Evolutionary conservation across 208 protist genomes (phyloP).

Genomic region (Trypanosoma boissoni): DNA sequence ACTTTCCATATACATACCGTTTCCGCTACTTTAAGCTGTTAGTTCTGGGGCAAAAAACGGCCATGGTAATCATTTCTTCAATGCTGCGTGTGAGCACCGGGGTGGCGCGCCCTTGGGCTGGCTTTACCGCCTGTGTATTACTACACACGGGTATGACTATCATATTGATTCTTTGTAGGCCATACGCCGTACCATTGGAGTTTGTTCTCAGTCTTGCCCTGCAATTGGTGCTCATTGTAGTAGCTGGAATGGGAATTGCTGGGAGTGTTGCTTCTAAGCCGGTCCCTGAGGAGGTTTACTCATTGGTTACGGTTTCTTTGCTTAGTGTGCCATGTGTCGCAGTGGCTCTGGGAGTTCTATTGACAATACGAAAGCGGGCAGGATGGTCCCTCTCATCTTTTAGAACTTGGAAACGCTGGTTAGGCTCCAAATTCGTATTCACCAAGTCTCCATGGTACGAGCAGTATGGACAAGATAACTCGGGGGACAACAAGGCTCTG

Average conservation of each 20-base stretch:
- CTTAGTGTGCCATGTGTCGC: constrained; percentile 15
- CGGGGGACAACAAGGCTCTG: not conserved
- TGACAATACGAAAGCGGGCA: constrained; percentile 4
- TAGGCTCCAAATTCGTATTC: no score
- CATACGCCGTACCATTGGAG: constrained; percentile 18
- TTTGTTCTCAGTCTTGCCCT: constrained; percentile 24
- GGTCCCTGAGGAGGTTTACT: constrained; percentile 7
- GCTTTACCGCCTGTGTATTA: constrained; percentile 17
- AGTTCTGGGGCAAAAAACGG: constrained; percentile 26
- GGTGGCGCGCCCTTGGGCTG: constrained; percentile 12
- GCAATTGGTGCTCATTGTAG: constrained; percentile 12
- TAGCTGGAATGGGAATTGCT: constrained; percentile 19
- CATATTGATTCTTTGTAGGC: constrained; percentile 13
- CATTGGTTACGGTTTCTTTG: constrained; percentile 18
- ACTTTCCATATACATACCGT: constrained; percentile 19
- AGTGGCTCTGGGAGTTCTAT: not conserved
- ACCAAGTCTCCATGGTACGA: constrained; percentile 18
- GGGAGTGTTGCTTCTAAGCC: not conserved
- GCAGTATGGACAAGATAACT: not conserved
- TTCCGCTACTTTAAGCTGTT: constrained; percentile 30
- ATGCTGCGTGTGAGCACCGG: constrained; percentile 16
- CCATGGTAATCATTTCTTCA: constrained; percentile 19
- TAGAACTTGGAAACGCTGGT: no score
- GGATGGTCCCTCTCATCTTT: not conserved
- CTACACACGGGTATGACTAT: constrained; percentile 5